phyloP scores from a whole-genome alignment of 176 grass and related monocot genomes.

The Bolboschoenus planiculmis region DNA sequence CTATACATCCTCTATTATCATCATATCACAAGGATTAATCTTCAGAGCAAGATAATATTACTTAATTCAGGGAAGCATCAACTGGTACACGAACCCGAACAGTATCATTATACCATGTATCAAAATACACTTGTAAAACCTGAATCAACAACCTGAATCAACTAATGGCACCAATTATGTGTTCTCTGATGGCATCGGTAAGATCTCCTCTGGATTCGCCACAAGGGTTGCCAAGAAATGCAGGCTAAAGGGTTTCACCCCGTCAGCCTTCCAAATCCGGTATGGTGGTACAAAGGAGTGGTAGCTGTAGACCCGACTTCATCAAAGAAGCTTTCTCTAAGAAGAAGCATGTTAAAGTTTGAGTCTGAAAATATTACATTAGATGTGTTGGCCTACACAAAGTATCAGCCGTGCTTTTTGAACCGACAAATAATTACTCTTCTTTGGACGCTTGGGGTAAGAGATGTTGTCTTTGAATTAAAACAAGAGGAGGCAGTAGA shows the following conservation, averaged over 20 bases:
- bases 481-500: constrained; percentile 51
- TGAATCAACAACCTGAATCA: constrained; percentile 73
- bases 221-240: constrained; percentile 58
- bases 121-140: too few relatives aligned
- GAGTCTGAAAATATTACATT: constrained; percentile 60
- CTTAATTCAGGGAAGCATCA: too few relatives aligned
- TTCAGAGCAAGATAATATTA: too few relatives aligned
- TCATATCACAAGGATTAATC: too few relatives aligned
- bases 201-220: constrained; percentile 77
- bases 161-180: constrained; percentile 37
- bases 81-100: too few relatives aligned
- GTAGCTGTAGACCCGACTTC: constrained; percentile 69
- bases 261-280: constrained; percentile 88
- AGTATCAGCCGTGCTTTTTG: constrained; percentile 70
- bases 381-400: constrained; percentile 90
- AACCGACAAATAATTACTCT: constrained; percentile 83
- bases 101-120: too few relatives aligned
- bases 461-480: constrained; percentile 51
- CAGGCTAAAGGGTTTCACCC: constrained; percentile 49
- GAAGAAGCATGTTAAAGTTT: constrained; percentile 83
- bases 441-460: constrained; percentile 69
- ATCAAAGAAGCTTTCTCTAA: constrained; percentile 61
- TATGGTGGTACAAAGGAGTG: constrained; percentile 87
- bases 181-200: constrained; percentile 93
- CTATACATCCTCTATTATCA: too few relatives aligned